Percentiles rank a stretch among this genome's conserved stretches.
Conservation (phyloP, 192 early-diverging fungal species). For the Spizellomyces punctatus region DNA sequence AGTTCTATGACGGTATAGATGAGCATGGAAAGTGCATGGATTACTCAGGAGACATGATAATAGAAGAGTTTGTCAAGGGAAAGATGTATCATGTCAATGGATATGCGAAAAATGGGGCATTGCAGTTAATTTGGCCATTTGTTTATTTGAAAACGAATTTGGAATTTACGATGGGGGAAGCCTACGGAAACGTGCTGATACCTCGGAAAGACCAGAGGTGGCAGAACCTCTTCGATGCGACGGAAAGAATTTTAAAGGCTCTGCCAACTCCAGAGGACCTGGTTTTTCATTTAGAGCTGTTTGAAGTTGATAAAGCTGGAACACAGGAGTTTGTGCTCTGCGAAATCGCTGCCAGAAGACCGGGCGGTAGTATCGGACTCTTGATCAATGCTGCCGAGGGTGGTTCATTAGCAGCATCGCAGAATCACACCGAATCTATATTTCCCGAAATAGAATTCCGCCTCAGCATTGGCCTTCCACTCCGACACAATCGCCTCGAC, state of each 20-base stretch:
- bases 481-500: conserved; percentile 28
- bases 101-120: conserved; percentile 31
- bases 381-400: conserved; percentile 40
- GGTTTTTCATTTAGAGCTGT: conserved; percentile 51
- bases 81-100: conserved; percentile 53
- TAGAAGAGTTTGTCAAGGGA: conserved; percentile 37
- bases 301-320: conserved; percentile 21
- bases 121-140: conserved; percentile 47
- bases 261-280: conserved; percentile 34
- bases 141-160: conserved; percentile 46
- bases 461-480: conserved; percentile 16
- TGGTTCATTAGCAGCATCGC: background rate
- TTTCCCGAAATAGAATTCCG: conserved; percentile 50
- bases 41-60: conserved; percentile 42
- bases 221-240: conserved; percentile 23
- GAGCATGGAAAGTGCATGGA: conserved; percentile 35
- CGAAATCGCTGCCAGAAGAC: conserved; percentile 50
- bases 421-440: background rate
- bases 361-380: conserved; percentile 39
- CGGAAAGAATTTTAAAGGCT: conserved; percentile 28
- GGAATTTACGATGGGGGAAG: conserved; percentile 41
- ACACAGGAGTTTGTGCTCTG: conserved; percentile 36
- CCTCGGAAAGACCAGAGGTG: conserved; percentile 24
- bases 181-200: conserved; percentile 53
- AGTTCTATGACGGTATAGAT: conserved; percentile 35